Evolutionary conservation across 2,329 filamentous ascomycete species (phyloP).

Genomic region (Monosporascus sp.): DNA sequence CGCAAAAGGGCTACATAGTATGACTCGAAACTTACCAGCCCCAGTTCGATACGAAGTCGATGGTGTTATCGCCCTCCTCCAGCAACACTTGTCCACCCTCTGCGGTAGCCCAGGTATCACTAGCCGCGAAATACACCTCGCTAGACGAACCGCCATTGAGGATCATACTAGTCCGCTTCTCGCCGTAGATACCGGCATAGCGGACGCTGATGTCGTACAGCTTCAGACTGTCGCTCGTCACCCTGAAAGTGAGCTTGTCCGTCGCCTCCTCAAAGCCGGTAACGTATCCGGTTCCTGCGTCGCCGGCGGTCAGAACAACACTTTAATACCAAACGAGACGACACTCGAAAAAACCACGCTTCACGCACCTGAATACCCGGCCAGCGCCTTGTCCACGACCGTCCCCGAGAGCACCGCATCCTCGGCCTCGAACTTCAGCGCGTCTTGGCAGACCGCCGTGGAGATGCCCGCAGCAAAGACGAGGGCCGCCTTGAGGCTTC

Average conservation of each 20-base stretch:
- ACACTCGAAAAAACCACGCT: neutral
- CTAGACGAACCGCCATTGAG: slow-evolving; percentile 36
- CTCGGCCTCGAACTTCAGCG: slow-evolving; percentile 32
- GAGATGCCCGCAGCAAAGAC: neutral
- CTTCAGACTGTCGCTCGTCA: slow-evolving; percentile 27
- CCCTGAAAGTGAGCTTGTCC: slow-evolving; percentile 38
- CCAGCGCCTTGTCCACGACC: slow-evolving; percentile 29
- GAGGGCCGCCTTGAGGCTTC: neutral
- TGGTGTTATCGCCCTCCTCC: slow-evolving; percentile 36
- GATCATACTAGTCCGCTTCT: slow-evolving; percentile 37
- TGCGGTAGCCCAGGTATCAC: slow-evolving; percentile 31
- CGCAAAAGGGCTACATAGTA: neutral
- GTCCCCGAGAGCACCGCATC: slow-evolving; percentile 34
- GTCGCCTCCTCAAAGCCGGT: slow-evolving; percentile 36
- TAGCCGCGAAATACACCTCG: slow-evolving; percentile 35
- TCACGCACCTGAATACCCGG: slow-evolving; percentile 31
- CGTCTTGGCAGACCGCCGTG: neutral
- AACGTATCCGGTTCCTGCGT: slow-evolving; percentile 39
- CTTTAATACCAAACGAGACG: neutral
- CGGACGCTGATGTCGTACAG: slow-evolving; percentile 39
- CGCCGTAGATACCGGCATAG: slow-evolving; percentile 40
- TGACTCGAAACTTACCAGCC: slow-evolving; percentile 32
- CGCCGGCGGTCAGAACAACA: neutral
- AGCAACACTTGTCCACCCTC: slow-evolving; percentile 39
- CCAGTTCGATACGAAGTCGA: slow-evolving; percentile 42